These are phyloP conservation scores for Pichia insulana DNA, from an alignment of 805 yeast genomes.

Conservation along the genomic window DNA sequence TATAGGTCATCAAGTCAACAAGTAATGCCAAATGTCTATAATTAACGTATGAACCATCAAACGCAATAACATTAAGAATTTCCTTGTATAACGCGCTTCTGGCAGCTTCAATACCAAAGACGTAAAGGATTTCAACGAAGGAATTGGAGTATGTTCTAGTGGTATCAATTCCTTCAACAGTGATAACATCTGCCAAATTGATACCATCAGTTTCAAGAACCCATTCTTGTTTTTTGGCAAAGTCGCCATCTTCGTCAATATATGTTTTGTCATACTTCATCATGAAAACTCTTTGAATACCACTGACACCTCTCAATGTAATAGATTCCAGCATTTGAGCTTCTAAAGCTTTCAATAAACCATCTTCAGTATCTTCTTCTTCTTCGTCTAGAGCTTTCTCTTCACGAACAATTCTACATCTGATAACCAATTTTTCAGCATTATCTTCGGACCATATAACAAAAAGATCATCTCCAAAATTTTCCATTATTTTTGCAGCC, in stretches of 20 bases:
- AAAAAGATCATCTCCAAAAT: constrained; percentile 89
- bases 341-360: constrained; percentile 88
- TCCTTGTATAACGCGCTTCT: constrained; percentile 90
- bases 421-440: constrained; percentile 90
- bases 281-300: constrained; percentile 84
- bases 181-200: constrained; percentile 88
- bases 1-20: constrained; percentile 97
- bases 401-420: constrained; percentile 97
- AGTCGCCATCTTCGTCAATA: constrained; percentile 81
- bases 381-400: constrained; percentile 91
- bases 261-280: constrained; percentile 70
- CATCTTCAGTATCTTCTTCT: constrained; percentile 93
- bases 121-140: constrained; percentile 89
- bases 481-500: constrained; percentile 87
- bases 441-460: constrained; percentile 99
- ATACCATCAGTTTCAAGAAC: constrained; percentile 98
- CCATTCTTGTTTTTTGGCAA: constrained; percentile 88
- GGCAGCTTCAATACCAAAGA: constrained; percentile 97
- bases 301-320: constrained; percentile 91
- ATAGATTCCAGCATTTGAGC: constrained; percentile 94
- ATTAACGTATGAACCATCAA: constrained; percentile 98
- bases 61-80: constrained; percentile 93
- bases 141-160: constrained; percentile 90
- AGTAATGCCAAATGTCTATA: constrained; percentile 96
- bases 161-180: constrained; percentile 91